A percentile compares a stretch with the other conserved stretches of the same genome.
Evolutionary conservation across 495 filamentous ascomycete genomes (phyloP).

Genomic region (Viridothelium virens): DNA sequence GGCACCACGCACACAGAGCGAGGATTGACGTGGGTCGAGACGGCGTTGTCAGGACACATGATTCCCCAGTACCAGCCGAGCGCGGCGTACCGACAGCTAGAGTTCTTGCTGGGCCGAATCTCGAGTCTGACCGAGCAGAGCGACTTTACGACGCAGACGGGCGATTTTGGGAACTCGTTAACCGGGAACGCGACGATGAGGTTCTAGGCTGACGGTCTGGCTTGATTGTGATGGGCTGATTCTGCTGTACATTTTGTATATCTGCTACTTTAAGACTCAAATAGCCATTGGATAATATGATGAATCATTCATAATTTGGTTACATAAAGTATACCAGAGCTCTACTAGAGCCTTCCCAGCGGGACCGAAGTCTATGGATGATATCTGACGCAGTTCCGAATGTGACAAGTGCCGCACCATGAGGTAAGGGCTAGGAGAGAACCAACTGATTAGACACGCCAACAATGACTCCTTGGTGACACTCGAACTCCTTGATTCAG

Average conservation of each 20-base stretch:
- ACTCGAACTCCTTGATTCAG: neutral
- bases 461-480: neutral
- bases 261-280: neutral
- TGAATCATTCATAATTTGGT: neutral
- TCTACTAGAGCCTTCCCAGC: neutral
- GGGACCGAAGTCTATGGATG: neutral
- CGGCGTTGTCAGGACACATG: constrained; percentile 30
- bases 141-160: constrained; percentile 27
- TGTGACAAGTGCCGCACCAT: too few relatives aligned
- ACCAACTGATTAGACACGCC: neutral
- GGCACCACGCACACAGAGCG: constrained; percentile 34
- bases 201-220: neutral
- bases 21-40: constrained; percentile 33
- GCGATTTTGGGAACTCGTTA: constrained; percentile 22
- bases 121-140: constrained; percentile 26
- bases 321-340: too few relatives aligned
- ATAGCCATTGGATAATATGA: neutral
- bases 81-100: constrained; percentile 54
- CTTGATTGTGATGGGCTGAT: neutral
- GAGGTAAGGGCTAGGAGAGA: neutral
- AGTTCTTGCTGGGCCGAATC: constrained; percentile 36
- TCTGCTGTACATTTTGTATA: neutral
- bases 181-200: constrained; percentile 13
- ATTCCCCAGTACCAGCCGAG: constrained; percentile 34
- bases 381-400: too few relatives aligned